Evolutionary conservation across 2,329 filamentous ascomycete genomes (phyloP), one percentile per base, ranked within the genome.

Genomic region (Fusarium agapanthi): DNA sequence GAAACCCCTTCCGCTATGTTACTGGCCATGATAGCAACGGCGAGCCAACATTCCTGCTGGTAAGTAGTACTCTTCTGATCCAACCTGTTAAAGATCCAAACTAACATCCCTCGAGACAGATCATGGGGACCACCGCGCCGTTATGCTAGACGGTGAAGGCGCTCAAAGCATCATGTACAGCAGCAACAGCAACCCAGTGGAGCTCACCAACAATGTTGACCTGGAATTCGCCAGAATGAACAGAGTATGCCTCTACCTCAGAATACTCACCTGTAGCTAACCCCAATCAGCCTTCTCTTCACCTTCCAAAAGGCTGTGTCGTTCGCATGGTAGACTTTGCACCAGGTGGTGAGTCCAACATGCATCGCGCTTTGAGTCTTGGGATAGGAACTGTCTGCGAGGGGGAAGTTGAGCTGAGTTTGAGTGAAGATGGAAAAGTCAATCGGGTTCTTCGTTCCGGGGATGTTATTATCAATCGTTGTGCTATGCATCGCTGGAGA

Each of bases 31-130:
- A 35, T 12, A 22, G 9, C 12, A 16, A 16, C 3, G 48, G 48
- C 7, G 18, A 37, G 6, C 18, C 48, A 22, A 16, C 18, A 4
- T 51, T 51, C 2, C 18, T 51, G 0, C 12, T 51, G 13, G 48
- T 22, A 37, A 35, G 6, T 11, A 15, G 2, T 3, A 12, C 9
- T 20, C 9, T 22, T 26, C 16, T 26, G 1, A 2, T 8, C n/a
- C 8, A 15, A 35, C 0, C 8, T 12, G 9, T 9, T 13, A 15
- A 51, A 26, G 2, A 0, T 4, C 13, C 3, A 0, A 1, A 8
- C 48, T 35, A 12, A 50, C 0, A 10, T 4, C 1, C 15, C 6
- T 3, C 18, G 3, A 51, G 48, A 51, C 32, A 26, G 48, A 51
- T 6, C 48, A 51, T 24, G 48, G 48, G 3, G 32, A 51, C 3